Base-by-base conservation (phyloP, 1,139 yeast species). In the Saccharomyces hybrid region DNA sequence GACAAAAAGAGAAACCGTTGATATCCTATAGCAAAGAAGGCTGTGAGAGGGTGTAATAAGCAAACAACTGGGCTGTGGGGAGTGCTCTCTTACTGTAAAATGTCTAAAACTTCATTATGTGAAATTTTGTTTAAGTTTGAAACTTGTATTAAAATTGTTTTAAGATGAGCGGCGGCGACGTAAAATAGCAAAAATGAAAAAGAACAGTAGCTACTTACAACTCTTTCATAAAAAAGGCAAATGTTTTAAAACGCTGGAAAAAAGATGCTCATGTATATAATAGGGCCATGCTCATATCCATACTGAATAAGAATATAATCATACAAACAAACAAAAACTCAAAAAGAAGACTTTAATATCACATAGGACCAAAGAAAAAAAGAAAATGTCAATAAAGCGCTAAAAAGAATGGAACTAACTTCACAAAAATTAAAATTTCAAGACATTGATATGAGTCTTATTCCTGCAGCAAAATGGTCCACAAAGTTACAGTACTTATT, bases 401-500 rank as follows among this genome's bases (percentile, higher is more conserved):
- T 38, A 16, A 23, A 46, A 26, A 46, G 23, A 19, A 19, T 31
- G 47, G 29, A 3, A 16, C 27, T 48, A 80, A 79, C 51, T 68
- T 77, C 53, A 65, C 69, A 27, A 9, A 27, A 46, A 27, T 23
- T 46, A 34, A 42, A 28, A n/a, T 57, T 59, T 19, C 51, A 51
- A n/a, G 56, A 55, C 41, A 57, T 58, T 25, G 58, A 58, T 46
- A 29, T 58, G 28, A 16, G 49, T 1, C 42, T 71, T 64, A 58
- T 88, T 86, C 72, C 77, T 75, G 57, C 83, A 83, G 74, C 75
- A 51, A 75, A 76, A 11, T 72, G 76, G 57, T 65, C 79, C 46
- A 84, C 89, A 5, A 59, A 87, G 1, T 58, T 75, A 46, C 78
- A 80, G 59, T 88, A 84, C 64, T 47, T 81, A 2, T 66, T 75